These are phyloP conservation scores for Acanthochlamys bracteata DNA, from an alignment of 106 monocot genomes.

Conservation along the genomic window DNA sequence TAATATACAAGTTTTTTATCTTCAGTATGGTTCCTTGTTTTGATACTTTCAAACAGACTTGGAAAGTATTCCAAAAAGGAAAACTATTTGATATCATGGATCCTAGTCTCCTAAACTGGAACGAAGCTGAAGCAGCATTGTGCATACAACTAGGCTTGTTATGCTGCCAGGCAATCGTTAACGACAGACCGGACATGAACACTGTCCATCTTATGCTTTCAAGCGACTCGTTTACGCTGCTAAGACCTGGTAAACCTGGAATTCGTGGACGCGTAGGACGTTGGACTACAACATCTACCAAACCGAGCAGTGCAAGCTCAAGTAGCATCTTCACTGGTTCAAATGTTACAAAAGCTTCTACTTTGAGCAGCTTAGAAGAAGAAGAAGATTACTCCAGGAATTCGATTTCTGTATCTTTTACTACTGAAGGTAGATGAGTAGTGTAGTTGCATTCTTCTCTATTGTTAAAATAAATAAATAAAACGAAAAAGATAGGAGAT, in stretches of 20 bases:
- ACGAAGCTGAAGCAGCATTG: conserved; percentile 28
- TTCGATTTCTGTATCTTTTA: conserved; percentile 56
- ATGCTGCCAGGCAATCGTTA: conserved; percentile 49
- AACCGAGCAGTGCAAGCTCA: conserved; percentile 7
- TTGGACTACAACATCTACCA: conserved; percentile 10
- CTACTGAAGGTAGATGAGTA: conserved; percentile 47
- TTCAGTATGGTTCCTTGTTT: not conserved
- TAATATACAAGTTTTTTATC: too few species aligned
- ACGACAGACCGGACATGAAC: conserved; percentile 60
- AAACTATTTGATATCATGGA: conserved; percentile 42
- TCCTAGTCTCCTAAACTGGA: conserved; percentile 15
- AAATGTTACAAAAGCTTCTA: conserved; percentile 15
- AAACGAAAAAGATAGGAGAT: too few species aligned
- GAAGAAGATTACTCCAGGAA: conserved; percentile 57
- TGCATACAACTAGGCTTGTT: conserved; percentile 62
- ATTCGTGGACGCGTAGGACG: conserved; percentile 34
- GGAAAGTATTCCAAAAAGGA: conserved; percentile 45
- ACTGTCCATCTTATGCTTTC: conserved; percentile 47
- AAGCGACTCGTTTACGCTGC: conserved; percentile 46
- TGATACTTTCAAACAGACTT: conserved; percentile 29
- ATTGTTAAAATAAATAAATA: too few species aligned
- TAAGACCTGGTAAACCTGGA: conserved; percentile 54
- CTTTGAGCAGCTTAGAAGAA: conserved; percentile 11
- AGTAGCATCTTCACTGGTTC: conserved; percentile 10
- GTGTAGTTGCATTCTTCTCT: too few species aligned